Percentiles rank a stretch among this genome's conserved stretches.
Evolutionary conservation across 139 green algal species (phyloP).

Genomic region (Chlorella sp.): DNA sequence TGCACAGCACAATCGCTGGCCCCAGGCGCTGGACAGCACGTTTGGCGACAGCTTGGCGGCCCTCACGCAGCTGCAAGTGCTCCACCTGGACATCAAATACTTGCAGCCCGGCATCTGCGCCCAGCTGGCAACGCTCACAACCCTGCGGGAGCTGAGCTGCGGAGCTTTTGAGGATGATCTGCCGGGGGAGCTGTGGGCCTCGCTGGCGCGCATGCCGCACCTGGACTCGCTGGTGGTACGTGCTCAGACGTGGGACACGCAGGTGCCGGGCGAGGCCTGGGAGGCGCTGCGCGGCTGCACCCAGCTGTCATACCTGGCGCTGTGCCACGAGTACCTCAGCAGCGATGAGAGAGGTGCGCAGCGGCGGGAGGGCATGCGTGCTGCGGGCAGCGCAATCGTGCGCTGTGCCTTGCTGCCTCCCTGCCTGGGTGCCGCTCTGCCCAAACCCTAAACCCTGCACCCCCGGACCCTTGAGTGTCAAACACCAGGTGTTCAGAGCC

Average conservation of each 20-base stretch:
- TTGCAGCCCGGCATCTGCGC: not conserved
- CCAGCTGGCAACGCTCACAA: not conserved
- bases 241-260: not conserved
- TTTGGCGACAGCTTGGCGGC: not conserved
- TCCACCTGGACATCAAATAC: not conserved
- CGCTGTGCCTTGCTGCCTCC: no score
- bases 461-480: no score
- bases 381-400: no score
- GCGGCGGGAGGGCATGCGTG: no score
- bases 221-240: not conserved
- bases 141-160: not conserved
- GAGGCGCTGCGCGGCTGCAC: not conserved
- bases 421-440: no score
- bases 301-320: not conserved
- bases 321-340: not conserved
- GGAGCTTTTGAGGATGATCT: not conserved
- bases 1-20: not conserved
- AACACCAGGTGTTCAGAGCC: no score
- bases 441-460: no score
- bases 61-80: not conserved
- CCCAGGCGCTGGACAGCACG: not conserved
- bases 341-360: no score
- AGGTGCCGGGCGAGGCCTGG: not conserved
- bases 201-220: not conserved
- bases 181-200: not conserved